A percentile compares a stretch with the other conserved stretches of the same genome.
These are phyloP conservation scores for Dactylonectria macrodidyma DNA, from an alignment of 2,329 filamentous ascomycete species.

Conservation along the genomic window DNA sequence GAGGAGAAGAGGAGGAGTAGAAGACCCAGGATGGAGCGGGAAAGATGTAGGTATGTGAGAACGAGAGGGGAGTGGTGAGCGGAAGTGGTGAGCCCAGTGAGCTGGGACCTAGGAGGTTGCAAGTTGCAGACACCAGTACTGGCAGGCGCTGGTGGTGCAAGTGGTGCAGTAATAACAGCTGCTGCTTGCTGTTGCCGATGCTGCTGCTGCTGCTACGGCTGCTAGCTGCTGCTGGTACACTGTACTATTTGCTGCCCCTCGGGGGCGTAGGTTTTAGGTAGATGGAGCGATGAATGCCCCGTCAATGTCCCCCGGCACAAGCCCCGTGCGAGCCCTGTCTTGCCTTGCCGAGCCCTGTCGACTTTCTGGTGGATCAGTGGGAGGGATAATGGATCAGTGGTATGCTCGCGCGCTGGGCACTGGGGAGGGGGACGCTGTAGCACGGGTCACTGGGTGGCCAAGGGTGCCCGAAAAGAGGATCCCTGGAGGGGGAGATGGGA, in stretches of 20 bases:
- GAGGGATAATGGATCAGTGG: neutral
- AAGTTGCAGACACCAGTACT: conserved; percentile 7
- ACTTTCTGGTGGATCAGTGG: conserved; percentile 20
- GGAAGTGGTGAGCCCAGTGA: conserved; percentile 23
- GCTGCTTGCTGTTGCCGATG: neutral
- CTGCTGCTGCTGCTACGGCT: neutral
- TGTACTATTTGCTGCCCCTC: conserved; percentile 13
- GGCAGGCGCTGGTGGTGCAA: neutral
- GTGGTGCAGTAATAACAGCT: conserved; percentile 1
- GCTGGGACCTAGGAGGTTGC: conserved; percentile 31
- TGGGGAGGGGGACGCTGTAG: conserved; percentile 19
- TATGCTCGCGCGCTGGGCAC: conserved; percentile 27
- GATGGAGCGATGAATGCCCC: conserved; percentile 20
- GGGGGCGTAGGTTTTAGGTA: conserved; percentile 35
- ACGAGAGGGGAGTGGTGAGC: neutral
- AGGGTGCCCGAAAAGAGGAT: conserved; percentile 3
- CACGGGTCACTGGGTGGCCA: conserved; percentile 18
- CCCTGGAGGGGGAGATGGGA: neutral
- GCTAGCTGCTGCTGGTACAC: no score
- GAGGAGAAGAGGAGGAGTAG: conserved; percentile 1
- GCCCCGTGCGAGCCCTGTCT: conserved; percentile 14
- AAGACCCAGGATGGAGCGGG: conserved; percentile 3
- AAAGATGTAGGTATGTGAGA: conserved; percentile 17
- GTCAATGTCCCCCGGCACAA: conserved; percentile 17
- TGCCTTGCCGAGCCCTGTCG: conserved; percentile 31